These are phyloP conservation scores for barrel medic (Medicago truncatula) DNA, from an alignment of 306 rosid species.

Conservation along the genomic window MtrunA17r5.0-ANR NC_053042.1:31650501-31651000, in stretches of 20 bases:
- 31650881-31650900: neutral
- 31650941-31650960: too few relatives aligned
- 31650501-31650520: conserved; percentile 26
- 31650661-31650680: conserved; percentile 20
- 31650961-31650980: too few relatives aligned
- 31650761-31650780: conserved; percentile 1
- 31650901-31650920: conserved; percentile 6
- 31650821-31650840: conserved; percentile 14
- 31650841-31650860: conserved; percentile 22
- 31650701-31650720: neutral
- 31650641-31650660: conserved; percentile 16
- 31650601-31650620: neutral
- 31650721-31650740: conserved; percentile 10
- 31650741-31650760: conserved; percentile 12
- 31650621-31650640: neutral
- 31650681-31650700: conserved; percentile 12
- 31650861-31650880: conserved; percentile 9
- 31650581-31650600: neutral
- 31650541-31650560: conserved; percentile 18
- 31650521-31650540: neutral
- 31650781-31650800: conserved; percentile 16
- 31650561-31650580: neutral
- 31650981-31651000: too few relatives aligned
- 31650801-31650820: neutral
- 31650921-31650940: conserved; percentile 1